Percentiles rank a stretch among this genome's conserved stretches.
phyloP scores from a whole-genome alignment of 495 filamentous ascomycete genomes.

The Lepidopterella palustris region DNA sequence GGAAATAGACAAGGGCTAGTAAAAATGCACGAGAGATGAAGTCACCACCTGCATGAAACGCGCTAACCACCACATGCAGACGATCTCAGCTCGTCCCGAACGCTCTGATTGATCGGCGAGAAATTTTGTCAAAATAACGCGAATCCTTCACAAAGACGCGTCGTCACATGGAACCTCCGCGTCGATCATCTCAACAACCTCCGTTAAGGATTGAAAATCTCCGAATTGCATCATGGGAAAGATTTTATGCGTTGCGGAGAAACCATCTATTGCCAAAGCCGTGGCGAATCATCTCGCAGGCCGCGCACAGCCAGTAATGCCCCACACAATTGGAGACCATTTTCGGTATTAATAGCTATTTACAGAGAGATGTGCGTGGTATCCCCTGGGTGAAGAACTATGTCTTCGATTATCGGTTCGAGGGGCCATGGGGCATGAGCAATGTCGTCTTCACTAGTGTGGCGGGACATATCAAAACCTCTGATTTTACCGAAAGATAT shows the following conservation, averaged over 20 bases:
- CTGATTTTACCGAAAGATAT: constrained; percentile 64
- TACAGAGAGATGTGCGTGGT: constrained; percentile 51
- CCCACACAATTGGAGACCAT: not conserved
- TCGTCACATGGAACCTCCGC: not conserved
- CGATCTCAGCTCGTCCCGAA: not conserved
- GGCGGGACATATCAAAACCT: constrained; percentile 68
- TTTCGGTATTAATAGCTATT: not conserved
- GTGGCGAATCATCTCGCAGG: constrained; percentile 84
- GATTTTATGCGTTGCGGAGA: constrained; percentile 92
- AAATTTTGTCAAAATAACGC: not conserved
- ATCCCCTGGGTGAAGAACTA: constrained; percentile 90
- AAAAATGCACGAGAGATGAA: not conserved
- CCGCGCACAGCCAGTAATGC: constrained; percentile 60
- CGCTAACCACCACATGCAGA: not conserved
- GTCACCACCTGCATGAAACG: constrained; percentile 1
- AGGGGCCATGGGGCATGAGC: constrained; percentile 70
- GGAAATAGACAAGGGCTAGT: not conserved
- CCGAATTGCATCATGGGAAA: constrained; percentile 28
- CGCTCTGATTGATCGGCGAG: not conserved
- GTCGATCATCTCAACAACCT: not conserved
- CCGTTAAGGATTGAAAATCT: not conserved
- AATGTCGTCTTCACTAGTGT: constrained; percentile 90
- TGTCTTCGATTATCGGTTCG: constrained; percentile 81
- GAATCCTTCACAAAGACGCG: not conserved
- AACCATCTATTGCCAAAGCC: constrained; percentile 91